phyloP scores from a whole-genome alignment of 2,329 filamentous ascomycete genomes.

The Fusarium tupiense region DNA sequence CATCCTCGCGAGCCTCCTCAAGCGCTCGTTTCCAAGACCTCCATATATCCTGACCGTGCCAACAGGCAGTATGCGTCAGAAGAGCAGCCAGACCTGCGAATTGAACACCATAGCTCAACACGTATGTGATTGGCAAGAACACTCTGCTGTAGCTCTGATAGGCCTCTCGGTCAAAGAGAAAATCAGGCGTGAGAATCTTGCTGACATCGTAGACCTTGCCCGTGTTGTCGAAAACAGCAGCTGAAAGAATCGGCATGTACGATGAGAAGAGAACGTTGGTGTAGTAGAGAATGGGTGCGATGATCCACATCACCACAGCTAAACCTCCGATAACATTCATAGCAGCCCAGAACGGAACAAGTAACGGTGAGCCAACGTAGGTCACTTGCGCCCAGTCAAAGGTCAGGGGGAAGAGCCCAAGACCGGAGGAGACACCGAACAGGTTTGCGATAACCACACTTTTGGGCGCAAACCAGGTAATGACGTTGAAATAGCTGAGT shows the following conservation, averaged over 20 bases:
- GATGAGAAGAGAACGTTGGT: conserved; percentile 81
- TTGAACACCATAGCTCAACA: conserved; percentile 85
- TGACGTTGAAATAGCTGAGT: conserved; percentile 86
- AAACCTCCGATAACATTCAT: conserved; percentile 85
- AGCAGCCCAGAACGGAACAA: conserved; percentile 88
- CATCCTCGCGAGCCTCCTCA: conserved; percentile 66
- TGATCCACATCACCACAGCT: conserved; percentile 85
- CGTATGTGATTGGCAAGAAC: conserved; percentile 87
- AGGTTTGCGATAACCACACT: conserved; percentile 88
- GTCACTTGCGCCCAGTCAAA: conserved; percentile 95
- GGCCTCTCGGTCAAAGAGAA: conserved; percentile 78
- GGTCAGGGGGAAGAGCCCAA: conserved; percentile 85
- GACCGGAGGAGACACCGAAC: conserved; percentile 85
- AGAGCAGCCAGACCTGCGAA: conserved; percentile 85
- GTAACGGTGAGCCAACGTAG: conserved; percentile 83
- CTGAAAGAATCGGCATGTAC: conserved; percentile 87
- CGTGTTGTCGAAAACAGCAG: conserved; percentile 86
- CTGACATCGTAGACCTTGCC: conserved; percentile 83
- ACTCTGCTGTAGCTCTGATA: conserved; percentile 86
- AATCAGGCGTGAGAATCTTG: conserved; percentile 80
- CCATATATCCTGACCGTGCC: conserved; percentile 87
- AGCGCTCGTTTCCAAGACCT: conserved; percentile 77
- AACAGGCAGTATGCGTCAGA: conserved; percentile 82
- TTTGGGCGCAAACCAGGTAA: conserved; percentile 89
- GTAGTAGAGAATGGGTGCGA: conserved; percentile 84